phyloP scores from a whole-genome alignment of 208 protist genomes.

The Leishmania arabica region DNA sequence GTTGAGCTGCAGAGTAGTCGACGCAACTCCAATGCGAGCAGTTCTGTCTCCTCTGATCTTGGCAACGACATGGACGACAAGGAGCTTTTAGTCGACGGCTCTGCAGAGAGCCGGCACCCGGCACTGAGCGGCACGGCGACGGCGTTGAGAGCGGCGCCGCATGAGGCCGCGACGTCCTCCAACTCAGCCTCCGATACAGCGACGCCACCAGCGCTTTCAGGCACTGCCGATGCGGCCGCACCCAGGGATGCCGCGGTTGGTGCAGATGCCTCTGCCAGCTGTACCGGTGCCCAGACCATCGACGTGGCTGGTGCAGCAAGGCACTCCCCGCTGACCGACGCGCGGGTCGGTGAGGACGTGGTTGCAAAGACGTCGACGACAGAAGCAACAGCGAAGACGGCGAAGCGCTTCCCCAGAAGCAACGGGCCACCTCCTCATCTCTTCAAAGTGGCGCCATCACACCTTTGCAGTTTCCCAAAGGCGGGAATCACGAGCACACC shows the following conservation, averaged over 20 bases:
- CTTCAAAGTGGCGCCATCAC: not conserved
- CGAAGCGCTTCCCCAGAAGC: not conserved
- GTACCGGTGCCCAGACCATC: not conserved
- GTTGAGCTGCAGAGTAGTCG: constrained; percentile 10
- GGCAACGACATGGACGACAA: not conserved
- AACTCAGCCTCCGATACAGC: not conserved
- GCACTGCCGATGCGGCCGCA: not conserved
- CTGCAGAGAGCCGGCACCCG: not conserved
- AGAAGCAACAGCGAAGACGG: not conserved
- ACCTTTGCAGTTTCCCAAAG: not conserved
- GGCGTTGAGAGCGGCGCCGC: not conserved
- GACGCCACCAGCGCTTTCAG: not conserved
- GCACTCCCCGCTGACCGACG: too few relatives aligned
- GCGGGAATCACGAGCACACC: not conserved
- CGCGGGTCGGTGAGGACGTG: too few relatives aligned
- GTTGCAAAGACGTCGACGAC: not conserved
- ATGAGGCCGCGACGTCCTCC: not conserved
- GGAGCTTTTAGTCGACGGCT: not conserved
- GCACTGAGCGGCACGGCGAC: not conserved
- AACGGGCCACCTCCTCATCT: not conserved
- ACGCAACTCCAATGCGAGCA: constrained; percentile 13
- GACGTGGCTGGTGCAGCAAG: not conserved
- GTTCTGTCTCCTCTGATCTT: not conserved
- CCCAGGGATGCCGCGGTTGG: not conserved
- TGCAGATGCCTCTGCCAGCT: not conserved